Percentiles rank a stretch among this genome's conserved stretches.
These are phyloP conservation scores for Spiraea crenata DNA, from an alignment of 331 rosid genomes.

Conservation along the genomic window DNA sequence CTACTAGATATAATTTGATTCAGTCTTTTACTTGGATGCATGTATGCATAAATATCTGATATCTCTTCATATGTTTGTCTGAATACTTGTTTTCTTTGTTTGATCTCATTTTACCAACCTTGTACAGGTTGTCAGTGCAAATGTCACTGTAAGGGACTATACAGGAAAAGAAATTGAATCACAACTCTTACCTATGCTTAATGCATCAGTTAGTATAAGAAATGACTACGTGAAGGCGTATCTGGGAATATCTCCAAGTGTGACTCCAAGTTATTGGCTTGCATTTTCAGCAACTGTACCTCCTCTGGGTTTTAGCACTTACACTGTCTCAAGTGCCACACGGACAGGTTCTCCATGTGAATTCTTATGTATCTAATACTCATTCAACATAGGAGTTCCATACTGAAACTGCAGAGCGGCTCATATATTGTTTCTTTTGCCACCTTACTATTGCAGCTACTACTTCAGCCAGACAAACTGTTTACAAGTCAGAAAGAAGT, in stretches of 20 bases:
- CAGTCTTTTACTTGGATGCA: no score
- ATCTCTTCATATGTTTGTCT: neutral
- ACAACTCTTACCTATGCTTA: conserved; percentile 61
- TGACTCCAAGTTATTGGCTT: conserved; percentile 67
- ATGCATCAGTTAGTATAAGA: conserved; percentile 44
- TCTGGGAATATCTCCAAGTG: conserved; percentile 54
- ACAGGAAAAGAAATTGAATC: conserved; percentile 62
- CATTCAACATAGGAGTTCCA: conserved; percentile 8
- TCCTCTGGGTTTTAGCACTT: conserved; percentile 88
- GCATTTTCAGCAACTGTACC: conserved; percentile 71
- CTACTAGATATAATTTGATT: no score
- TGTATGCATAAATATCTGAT: no score
- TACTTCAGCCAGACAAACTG: conserved; percentile 38
- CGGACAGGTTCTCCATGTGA: conserved; percentile 42
- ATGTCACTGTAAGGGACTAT: conserved; percentile 59
- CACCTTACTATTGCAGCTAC: conserved; percentile 41
- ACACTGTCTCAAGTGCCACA: conserved; percentile 55
- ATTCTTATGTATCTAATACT: conserved; percentile 15
- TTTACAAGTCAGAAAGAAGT: conserved; percentile 31
- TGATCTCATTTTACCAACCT: conserved; percentile 18
- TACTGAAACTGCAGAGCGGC: neutral
- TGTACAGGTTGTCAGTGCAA: conserved; percentile 51
- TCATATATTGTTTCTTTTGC: conserved; percentile 8
- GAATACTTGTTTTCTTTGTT: conserved; percentile 7
- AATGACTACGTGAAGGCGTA: conserved; percentile 51